Conservation (phyloP, 2,329 filamentous ascomycete genomes). For the Alternaria sp. region DNA sequence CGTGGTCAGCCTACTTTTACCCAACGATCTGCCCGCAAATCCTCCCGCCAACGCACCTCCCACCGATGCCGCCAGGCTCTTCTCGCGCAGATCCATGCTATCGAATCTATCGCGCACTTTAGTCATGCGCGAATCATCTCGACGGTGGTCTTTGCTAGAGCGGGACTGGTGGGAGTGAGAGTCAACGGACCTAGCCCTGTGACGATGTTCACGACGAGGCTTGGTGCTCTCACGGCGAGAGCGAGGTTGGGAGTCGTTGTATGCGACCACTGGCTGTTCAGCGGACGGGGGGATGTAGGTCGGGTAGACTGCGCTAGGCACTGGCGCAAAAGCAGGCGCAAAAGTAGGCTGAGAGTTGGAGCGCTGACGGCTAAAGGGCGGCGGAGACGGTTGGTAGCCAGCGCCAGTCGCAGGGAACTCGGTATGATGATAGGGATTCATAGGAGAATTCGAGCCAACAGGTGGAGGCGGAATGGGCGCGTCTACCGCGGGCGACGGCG, state of each 20-base stretch:
- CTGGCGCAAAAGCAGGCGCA: conserved; percentile 23
- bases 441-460: conserved; percentile 31
- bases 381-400: conserved; percentile 39
- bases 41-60: conserved; percentile 52
- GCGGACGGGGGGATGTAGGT: conserved; percentile 27
- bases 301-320: conserved; percentile 25
- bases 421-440: conserved; percentile 44
- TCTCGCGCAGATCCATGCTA: conserved; percentile 43
- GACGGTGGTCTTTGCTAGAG: conserved; percentile 43
- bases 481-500: conserved; percentile 36
- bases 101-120: conserved; percentile 49
- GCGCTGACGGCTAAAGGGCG: conserved; percentile 45
- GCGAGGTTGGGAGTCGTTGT: conserved; percentile 36
- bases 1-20: conserved; percentile 47
- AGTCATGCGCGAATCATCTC: conserved; percentile 39
- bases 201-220: conserved; percentile 33
- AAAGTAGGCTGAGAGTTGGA: conserved; percentile 47
- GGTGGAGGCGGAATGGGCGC: conserved; percentile 35
- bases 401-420: conserved; percentile 35
- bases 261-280: conserved; percentile 27
- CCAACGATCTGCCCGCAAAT: conserved; percentile 42
- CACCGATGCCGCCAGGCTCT: conserved; percentile 45
- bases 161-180: conserved; percentile 38
- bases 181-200: conserved; percentile 50
- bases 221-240: conserved; percentile 41